A percentile compares a stretch with the other conserved stretches of the same genome.
phyloP scores from a whole-genome alignment of 495 filamentous ascomycete genomes.

The Rostrohypoxylon terebratum region DNA sequence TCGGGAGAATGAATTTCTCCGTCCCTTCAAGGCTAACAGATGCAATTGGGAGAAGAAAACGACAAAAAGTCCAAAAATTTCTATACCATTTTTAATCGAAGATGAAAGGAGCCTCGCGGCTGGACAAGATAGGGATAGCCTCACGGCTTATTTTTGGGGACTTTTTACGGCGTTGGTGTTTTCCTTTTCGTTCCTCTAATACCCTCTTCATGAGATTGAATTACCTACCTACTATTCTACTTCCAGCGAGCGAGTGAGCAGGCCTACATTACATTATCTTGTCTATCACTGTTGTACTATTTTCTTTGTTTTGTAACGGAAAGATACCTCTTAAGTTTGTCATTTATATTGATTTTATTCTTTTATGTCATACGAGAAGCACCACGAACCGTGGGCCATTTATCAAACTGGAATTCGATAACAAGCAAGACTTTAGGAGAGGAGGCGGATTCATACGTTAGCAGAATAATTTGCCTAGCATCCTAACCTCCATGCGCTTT shows the following conservation, averaged over 20 bases:
- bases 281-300: slow-evolving; percentile 37
- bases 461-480: not conserved
- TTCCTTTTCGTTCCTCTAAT: slow-evolving; percentile 30
- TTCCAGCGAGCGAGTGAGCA: slow-evolving; percentile 19
- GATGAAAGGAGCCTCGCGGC: slow-evolving; percentile 61
- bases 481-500: not conserved
- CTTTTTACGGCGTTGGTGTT: slow-evolving; percentile 41
- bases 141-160: slow-evolving; percentile 57
- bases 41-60: slow-evolving; percentile 13
- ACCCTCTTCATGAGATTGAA: slow-evolving; percentile 29
- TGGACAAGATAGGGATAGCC: slow-evolving; percentile 58
- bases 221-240: slow-evolving; percentile 9
- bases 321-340: slow-evolving; percentile 34
- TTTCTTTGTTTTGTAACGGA: slow-evolving; percentile 27
- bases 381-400: slow-evolving; percentile 5
- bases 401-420: slow-evolving; percentile 3
- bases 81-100: slow-evolving; percentile 41
- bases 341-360: not conserved
- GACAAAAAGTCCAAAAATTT: slow-evolving; percentile 20
- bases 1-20: not conserved
- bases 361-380: slow-evolving; percentile 1
- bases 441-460: not conserved
- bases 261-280: slow-evolving; percentile 26
- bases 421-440: not conserved
- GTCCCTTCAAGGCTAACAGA: slow-evolving; percentile 3